Conservation (phyloP, 306 rosid species). For the Acacia melanoxylon region DNA sequence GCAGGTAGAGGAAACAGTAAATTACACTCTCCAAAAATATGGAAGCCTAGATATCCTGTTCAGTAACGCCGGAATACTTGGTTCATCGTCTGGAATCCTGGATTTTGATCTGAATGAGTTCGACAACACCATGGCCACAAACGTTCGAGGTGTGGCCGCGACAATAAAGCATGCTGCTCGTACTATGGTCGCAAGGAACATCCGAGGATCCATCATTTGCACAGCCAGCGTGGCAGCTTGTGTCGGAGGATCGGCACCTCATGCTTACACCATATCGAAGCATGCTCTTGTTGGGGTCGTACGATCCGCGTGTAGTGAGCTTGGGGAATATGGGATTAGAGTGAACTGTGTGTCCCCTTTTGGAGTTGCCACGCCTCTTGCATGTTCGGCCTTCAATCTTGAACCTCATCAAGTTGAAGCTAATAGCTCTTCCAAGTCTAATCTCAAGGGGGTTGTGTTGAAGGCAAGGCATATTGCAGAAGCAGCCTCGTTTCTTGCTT, state of each 20-base stretch:
- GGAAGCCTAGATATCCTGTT: slow-evolving; percentile 69
- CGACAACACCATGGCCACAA: slow-evolving; percentile 62
- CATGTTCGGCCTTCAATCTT: slow-evolving; percentile 54
- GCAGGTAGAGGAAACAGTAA: slow-evolving; percentile 61
- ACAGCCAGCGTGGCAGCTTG: slow-evolving; percentile 73
- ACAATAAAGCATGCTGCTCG: slow-evolving; percentile 72
- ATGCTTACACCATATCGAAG: slow-evolving; percentile 63
- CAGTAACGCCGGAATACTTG: slow-evolving; percentile 85
- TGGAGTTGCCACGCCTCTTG: slow-evolving; percentile 80
- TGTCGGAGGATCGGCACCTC: slow-evolving; percentile 70
- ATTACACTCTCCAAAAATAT: slow-evolving; percentile 52
- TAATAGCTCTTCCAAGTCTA: slow-evolving; percentile 37
- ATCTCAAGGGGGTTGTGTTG: slow-evolving; percentile 73
- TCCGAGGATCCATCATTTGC: slow-evolving; percentile 74
- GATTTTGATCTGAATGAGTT: slow-evolving; percentile 68
- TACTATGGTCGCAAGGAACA: slow-evolving; percentile 61
- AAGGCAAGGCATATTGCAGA: slow-evolving; percentile 74
- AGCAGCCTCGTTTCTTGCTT: slow-evolving; percentile 81
- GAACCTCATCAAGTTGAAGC: slow-evolving; percentile 56
- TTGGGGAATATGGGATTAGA: slow-evolving; percentile 76
- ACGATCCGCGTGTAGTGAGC: slow-evolving; percentile 67
- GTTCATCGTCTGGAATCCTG: slow-evolving; percentile 54
- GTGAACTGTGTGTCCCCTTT: slow-evolving; percentile 83
- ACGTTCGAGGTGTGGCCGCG: slow-evolving; percentile 69
- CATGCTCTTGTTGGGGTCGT: slow-evolving; percentile 77